Conservation (phyloP, 352 stramenopile species). For the Lagenidium sp. region DNA sequence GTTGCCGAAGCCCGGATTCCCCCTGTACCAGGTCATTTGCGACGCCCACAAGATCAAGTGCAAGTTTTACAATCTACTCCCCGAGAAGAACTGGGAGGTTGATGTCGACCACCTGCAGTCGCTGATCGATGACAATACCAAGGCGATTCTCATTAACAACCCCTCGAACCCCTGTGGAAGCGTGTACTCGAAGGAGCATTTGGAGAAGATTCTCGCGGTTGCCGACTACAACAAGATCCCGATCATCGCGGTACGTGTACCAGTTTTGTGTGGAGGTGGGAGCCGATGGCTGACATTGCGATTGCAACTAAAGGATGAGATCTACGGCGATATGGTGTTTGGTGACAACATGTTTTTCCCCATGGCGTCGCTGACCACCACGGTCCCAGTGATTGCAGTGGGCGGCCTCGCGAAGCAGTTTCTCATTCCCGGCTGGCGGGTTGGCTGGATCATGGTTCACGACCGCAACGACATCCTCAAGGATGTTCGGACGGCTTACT, state of each 20-base stretch:
- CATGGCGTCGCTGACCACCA: constrained; percentile 74
- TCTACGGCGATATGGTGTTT: constrained; percentile 82
- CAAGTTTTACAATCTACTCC: constrained; percentile 86
- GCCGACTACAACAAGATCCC: constrained; percentile 85
- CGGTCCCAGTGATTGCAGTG: constrained; percentile 72
- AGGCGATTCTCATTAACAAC: constrained; percentile 94
- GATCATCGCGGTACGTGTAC: constrained; percentile 87
- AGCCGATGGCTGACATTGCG: too few species aligned
- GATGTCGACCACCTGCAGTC: constrained; percentile 90
- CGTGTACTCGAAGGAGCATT: constrained; percentile 86
- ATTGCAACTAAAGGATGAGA: constrained; percentile 79
- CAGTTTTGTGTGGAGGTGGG: too few species aligned
- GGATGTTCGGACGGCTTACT: constrained; percentile 84
- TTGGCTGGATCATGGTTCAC: constrained; percentile 94
- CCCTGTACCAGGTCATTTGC: constrained; percentile 93
- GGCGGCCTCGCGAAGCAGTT: constrained; percentile 94
- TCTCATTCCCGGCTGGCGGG: constrained; percentile 91
- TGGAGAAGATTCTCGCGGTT: constrained; percentile 64
- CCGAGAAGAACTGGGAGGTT: constrained; percentile 88
- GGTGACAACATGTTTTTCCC: constrained; percentile 68
- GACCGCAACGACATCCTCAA: constrained; percentile 74
- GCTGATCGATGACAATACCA: constrained; percentile 78
- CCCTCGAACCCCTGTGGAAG: constrained; percentile 92
- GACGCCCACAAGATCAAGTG: constrained; percentile 88
- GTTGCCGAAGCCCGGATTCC: constrained; percentile 91